phyloP scores from a whole-genome alignment of 2,329 filamentous ascomycete genomes.

The Passalora sequoiae region DNA sequence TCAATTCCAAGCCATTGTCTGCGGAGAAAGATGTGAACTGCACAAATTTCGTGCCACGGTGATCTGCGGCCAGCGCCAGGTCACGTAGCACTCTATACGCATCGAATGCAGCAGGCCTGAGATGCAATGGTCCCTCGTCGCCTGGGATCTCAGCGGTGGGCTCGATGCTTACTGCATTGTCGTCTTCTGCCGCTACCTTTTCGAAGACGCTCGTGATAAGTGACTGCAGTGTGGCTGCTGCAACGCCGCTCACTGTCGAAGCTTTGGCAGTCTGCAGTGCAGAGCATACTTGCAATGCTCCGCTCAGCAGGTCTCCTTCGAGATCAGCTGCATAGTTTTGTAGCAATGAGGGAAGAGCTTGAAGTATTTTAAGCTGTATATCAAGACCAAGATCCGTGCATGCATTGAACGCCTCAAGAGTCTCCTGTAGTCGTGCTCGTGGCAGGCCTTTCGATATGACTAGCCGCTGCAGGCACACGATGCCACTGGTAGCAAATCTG shows the following conservation, averaged over 20 bases:
- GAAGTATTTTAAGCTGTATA: conserved; percentile 91
- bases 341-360: conserved; percentile 80
- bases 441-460: conserved; percentile 78
- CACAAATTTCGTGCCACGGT: conserved; percentile 75
- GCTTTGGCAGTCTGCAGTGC: conserved; percentile 88
- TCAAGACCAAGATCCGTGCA: conserved; percentile 70
- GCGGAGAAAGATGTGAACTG: conserved; percentile 71
- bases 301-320: conserved; percentile 73
- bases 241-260: conserved; percentile 88
- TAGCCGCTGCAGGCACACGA: conserved; percentile 71
- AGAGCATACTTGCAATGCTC: conserved; percentile 83
- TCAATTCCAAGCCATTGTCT: conserved; percentile 81
- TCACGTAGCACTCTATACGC: conserved; percentile 86
- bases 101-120: conserved; percentile 75
- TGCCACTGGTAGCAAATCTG: conserved; percentile 79
- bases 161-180: conserved; percentile 51
- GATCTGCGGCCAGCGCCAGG: conserved; percentile 79
- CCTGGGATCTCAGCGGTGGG: conserved; percentile 63
- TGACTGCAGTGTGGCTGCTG: conserved; percentile 92
- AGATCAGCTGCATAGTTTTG: conserved; percentile 85
- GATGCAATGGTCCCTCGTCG: conserved; percentile 58
- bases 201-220: conserved; percentile 90
- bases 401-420: conserved; percentile 81
- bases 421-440: conserved; percentile 71
- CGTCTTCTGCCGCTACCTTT: conserved; percentile 78